Base-by-base conservation (phyloP, 2,329 filamentous ascomycete species). In the Aspergillus carbonarius region DNA sequence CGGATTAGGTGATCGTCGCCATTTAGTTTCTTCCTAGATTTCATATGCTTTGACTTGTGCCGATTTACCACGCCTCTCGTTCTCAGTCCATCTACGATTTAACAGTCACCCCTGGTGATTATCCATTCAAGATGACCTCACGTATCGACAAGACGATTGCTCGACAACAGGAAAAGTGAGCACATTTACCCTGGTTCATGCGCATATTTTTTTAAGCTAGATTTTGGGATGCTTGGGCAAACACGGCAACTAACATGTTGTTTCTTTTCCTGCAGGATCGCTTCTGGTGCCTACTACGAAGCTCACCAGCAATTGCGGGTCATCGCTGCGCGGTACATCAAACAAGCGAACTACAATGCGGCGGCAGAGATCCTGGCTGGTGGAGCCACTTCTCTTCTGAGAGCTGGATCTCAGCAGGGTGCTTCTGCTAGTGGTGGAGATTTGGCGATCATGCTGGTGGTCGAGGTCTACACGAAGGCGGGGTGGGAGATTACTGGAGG, bases 261-360 rank as follows among this genome's bases (percentile, higher is more conserved):
- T 54, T 47, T 47, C 59, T 23, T 35, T 48, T 61, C 55, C 25
- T 58, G 4, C 68, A 91, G 92, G 77, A 96, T 96, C 76, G 83
- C 86, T 66, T 92, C 96, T 76, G 93, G 93, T 70, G 89, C 95
- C 74, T 97, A 87, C 83, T 99, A 99, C 81, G 95, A 99, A 84
- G 95, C 95, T 59, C 93, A 98, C 79, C 95, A 99, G 78, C 95
- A 99, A 81, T 91, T 96, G 66, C 92, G 95, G 63, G 93, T 97
- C 55, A 93, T 97, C 67, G 93, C 93, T 61, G 89, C 92, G 39
- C 92, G 96, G 58, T 96, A 99, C 79, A 87, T 93, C 75, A 98
- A 98, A 80, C 84, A 89, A 44, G 81, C 85, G 61, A 93, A 93
- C 83, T 97, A 90, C 84, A 76, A 83, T 66, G 89, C 92, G 12